These are phyloP conservation scores for Neovahlkampfia damariscottae DNA, from an alignment of 78 protist genomes.

Conservation along the genomic window DNA sequence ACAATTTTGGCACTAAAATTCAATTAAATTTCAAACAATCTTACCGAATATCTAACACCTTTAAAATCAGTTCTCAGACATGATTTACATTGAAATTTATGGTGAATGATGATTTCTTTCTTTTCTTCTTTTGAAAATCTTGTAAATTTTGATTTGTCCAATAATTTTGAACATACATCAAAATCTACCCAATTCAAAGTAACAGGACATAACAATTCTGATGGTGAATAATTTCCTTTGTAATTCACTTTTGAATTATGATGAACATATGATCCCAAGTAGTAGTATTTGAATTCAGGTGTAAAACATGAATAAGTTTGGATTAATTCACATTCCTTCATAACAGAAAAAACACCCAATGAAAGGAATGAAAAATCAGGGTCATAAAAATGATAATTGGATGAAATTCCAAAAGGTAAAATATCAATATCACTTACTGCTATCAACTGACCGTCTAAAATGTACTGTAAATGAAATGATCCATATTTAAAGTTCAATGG, in stretches of 20 bases:
- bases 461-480: slow-evolving; percentile 55
- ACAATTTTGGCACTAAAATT: no score
- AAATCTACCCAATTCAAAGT: not conserved
- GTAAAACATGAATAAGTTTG: slow-evolving; percentile 3
- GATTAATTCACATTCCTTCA: not conserved
- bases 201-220: not conserved
- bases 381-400: slow-evolving; percentile 69
- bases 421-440: slow-evolving; percentile 71
- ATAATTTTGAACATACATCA: not conserved
- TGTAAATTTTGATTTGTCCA: not conserved
- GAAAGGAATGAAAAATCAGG: slow-evolving; percentile 33
- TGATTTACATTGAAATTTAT: no score
- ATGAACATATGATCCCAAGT: slow-evolving; percentile 34
- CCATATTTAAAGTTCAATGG: no score
- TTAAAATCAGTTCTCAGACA: no score
- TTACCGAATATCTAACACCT: no score
- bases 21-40: no score
- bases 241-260: slow-evolving; percentile 57
- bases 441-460: slow-evolving; percentile 54
- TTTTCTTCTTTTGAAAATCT: not conserved
- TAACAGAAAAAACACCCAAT: slow-evolving; percentile 37
- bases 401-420: slow-evolving; percentile 55
- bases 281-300: slow-evolving; percentile 36
- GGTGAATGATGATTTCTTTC: no score
- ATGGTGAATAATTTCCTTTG: slow-evolving; percentile 27